Base-by-base conservation (phyloP, 2,329 filamentous ascomycete species). In the Epichloe gansuensis region DNA sequence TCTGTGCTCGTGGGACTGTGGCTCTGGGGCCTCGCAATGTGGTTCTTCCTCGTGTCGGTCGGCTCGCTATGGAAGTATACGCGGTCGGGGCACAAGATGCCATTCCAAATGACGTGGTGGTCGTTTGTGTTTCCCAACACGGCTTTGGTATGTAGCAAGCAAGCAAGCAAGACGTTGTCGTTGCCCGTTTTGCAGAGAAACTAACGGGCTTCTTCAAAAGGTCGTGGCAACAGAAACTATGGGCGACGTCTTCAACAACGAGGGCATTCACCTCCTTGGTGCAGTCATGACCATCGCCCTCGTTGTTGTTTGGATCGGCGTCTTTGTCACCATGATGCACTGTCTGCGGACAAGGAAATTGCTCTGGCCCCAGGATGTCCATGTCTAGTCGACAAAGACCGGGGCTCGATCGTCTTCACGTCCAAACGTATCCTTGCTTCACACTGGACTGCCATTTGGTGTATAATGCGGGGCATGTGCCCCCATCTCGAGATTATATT, bases 51-150 rank as follows among this genome's bases (percentile, higher is more conserved):
- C 53, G 82, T 93, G 11, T 85, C 82, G 1, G 77, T 87, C n/a
- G 84, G 86, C 2, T 86, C 86, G 2, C 78, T 91, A 54, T 85
- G 78, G 75, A 85, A 82, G 34, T 83, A 85, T 49, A 72, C 83
- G 21, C 71, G 75, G 0, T 65, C 69, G 2, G 71, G 77, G 11
- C 75, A 76, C 39, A 77, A 74, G 54, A 80, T 90, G 72, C 76
- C 81, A 4, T 93, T 91, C 61, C 83, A 86, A 17, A 91, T 93
- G 86, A 88, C 83, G 1, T 94, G 87, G 83, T 93, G 85, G 68
- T 87, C 82, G 3, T 91, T 91, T 65, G 76, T 91, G 5, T 91
- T 91, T 61, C 86, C 87, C 2, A 89, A 91, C 59, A 91, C 86
- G 0, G 86, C 85, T 0, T 69, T 89, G 54, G 78, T 67, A 62